Base-by-base conservation (phyloP, 805 yeast genomes). In the Saccharomycopsis babjevae region DNA sequence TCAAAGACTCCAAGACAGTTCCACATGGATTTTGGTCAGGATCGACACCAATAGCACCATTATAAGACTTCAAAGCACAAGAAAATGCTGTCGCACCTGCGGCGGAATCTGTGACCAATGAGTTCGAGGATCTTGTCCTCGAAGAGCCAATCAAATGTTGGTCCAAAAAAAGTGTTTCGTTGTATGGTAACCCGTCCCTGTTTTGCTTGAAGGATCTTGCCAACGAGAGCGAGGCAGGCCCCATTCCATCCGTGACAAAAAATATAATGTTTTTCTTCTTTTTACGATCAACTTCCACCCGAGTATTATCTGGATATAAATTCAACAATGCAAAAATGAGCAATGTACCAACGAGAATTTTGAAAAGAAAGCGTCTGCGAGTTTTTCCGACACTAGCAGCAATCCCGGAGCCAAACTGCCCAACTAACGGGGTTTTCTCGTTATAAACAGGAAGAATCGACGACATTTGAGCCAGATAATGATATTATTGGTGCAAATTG, bases 11-110 rank as follows among this genome's bases (percentile, higher is more conserved):
- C 66, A 92, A 75, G 50, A 92, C 73, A 1, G 97, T 89, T 6
- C 96, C 97, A 70, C 96, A 88, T 5, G 97, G 96, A n/a, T 68
- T 66, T 56, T 79, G 76, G 38, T 77, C 73, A 0, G 89, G 83
- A 62, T 80, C 80, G 16, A 92, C 96, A n/a, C 90, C 96, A 70
- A 92, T 88, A 13, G 96, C 97, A 16, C 96, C 94, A 71, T 92
- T 92, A 73, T 89, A 90, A 5, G 91, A 76, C 75, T 92, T 92
- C 67, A 83, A 69, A 5, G 84, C 93, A 72, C 97, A 89, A 0
- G 96, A 79, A 68, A 91, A 92, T 0, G 96, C 97, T 15, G 97
- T 90, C 16, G 97, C 98, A 16, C 97, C 97, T 1, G 98, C 98
- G 11, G 98, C 98, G 34, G 96, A 88, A 71, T 92, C 98, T 0